These are phyloP conservation scores for Umbilicaria muhlenbergii DNA, from an alignment of 495 filamentous ascomycete genomes.

Conservation along the genomic window DNA sequence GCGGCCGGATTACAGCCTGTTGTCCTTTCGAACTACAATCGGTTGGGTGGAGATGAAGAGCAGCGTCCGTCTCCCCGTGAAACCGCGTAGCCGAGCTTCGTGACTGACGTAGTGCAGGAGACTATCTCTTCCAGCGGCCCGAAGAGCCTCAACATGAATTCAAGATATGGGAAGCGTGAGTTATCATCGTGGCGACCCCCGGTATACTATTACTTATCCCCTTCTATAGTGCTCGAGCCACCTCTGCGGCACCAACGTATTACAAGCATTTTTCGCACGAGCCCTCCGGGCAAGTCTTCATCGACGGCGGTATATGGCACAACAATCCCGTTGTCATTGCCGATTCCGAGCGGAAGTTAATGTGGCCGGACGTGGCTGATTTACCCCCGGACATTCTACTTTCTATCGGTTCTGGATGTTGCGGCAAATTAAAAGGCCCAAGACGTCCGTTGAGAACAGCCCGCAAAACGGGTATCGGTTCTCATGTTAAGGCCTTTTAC, in stretches of 20 bases:
- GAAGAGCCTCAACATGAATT: constrained; percentile 25
- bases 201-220: neutral
- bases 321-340: constrained; percentile 33
- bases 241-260: constrained; percentile 30
- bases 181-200: neutral
- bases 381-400: constrained; percentile 2
- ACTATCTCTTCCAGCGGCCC: constrained; percentile 29
- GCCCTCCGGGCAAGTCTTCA: constrained; percentile 20
- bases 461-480: neutral
- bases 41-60: constrained; percentile 5
- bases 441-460: neutral
- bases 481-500: constrained; percentile 1
- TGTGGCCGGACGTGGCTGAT: constrained; percentile 22
- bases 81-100: neutral
- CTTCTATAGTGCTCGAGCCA: constrained; percentile 23
- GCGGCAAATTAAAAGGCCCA: neutral
- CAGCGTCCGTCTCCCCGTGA: neutral
- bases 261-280: constrained; percentile 30
- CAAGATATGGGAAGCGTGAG: constrained; percentile 38
- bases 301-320: constrained; percentile 29
- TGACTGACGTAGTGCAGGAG: neutral
- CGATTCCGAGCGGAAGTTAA: constrained; percentile 27
- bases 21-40: constrained; percentile 38
- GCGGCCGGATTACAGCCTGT: constrained; percentile 21
- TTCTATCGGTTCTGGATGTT: constrained; percentile 2